phyloP scores from a whole-genome alignment of 768 basidiomycete genomes.

The Favolaschia claudopus region DNA sequence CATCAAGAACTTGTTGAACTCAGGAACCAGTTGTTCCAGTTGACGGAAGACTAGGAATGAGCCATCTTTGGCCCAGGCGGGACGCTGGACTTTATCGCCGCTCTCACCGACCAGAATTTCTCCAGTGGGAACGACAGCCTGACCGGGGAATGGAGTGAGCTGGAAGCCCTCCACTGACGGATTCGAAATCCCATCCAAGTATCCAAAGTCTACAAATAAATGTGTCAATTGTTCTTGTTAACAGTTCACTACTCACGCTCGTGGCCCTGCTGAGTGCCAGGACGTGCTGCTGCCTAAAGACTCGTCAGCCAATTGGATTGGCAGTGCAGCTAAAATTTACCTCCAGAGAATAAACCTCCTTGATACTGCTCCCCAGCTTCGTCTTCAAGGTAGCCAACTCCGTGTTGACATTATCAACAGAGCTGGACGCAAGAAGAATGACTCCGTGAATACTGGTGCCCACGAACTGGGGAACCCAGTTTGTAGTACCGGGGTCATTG shows the following conservation, averaged over 20 bases:
- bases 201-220: constrained; percentile 26
- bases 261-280: constrained; percentile 27
- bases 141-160: constrained; percentile 20
- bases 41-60: constrained; percentile 45
- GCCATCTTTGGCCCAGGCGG: constrained; percentile 36
- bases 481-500: constrained; percentile 19
- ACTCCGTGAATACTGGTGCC: constrained; percentile 28
- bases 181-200: constrained; percentile 30
- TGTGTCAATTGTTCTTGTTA: constrained; percentile 8
- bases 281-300: constrained; percentile 33
- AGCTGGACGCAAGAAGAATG: constrained; percentile 29
- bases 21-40: constrained; percentile 41
- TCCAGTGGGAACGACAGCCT: constrained; percentile 22
- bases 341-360: constrained; percentile 20
- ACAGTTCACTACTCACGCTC: constrained; percentile 37
- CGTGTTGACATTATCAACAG: constrained; percentile 10
- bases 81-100: constrained; percentile 27
- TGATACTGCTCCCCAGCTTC: constrained; percentile 17
- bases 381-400: constrained; percentile 9
- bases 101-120: constrained; percentile 34
- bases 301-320: too few relatives aligned
- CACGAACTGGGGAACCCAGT: constrained; percentile 23
- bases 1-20: constrained; percentile 35
- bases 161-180: constrained; percentile 27
- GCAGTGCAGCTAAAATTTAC: too few relatives aligned